Base-by-base conservation (phyloP, 2,329 filamentous ascomycete genomes). In the Hymenoscyphus infarciens region DNA sequence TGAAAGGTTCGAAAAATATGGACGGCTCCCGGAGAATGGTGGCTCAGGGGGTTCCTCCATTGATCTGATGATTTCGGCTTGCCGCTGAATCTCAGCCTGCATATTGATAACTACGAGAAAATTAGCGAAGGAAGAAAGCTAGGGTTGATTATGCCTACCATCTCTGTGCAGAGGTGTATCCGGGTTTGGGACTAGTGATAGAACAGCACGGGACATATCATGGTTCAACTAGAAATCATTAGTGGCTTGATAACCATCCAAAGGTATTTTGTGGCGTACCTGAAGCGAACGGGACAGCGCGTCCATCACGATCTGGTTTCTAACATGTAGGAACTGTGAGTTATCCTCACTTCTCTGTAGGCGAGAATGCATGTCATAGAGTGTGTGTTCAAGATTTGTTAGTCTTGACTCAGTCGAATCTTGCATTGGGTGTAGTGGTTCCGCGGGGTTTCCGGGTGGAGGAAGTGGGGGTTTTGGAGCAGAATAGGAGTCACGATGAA, bases 401-500 rank as follows among this genome's bases (percentile, higher is more conserved):
- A 97, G 75, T 68, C 93, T 84, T 56, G 86, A 85, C 70, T 99
- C 94, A 13, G 87, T 81, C 13, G 87, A 87, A 70, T 98, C 94
- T 45, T 87, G 86, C 16, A 84, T 80, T 29, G 82, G 76, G n/a
- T 83, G 82, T 76, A 92, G 88, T 10, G 91, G 84, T 73, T 97
- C 92, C 27, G 90, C 87, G 1, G 93, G 90, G n/a, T 91, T 91
- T 15, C 91, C 91, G 10, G 91, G 89, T 70, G 95, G 92, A 27
- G 92, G 91, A 16, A 83, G 81, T 58, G 85, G 83, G 49, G 83
- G 81, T 74, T 96, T 96, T 64, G 90, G 87, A 63, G 84, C 85
- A 67, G 87, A 89, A 77, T 95, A 97, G 15, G 88, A 90, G 73
- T 98, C 95, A 69, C 94, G 87, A 74, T 98, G 92, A 27, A 97